Evolutionary conservation across 2,329 filamentous ascomycete genomes (phyloP), one percentile per base, ranked within the genome.

Genomic region (Rhynchosporium secalis): DNA sequence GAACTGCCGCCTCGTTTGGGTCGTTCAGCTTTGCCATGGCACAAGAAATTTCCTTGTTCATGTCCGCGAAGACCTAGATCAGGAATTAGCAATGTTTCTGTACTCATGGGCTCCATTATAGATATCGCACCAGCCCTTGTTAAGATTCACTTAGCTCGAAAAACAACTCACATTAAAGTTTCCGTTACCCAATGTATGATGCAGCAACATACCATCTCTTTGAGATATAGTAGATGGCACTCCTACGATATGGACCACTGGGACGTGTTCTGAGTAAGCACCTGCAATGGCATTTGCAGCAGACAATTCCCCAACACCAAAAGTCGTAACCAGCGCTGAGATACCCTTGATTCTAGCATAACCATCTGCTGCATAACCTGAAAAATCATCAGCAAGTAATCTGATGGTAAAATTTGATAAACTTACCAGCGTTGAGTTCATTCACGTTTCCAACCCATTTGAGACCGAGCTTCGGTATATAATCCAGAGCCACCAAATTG

Each of bases 311-410:
- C 86, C 89, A 4, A 92, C 88, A 58, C 89, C 90, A 66, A 92
- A 92, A 0, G 89, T 91, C 46, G 89, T 92, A 68, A 92, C 76
- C 54, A 92, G 76, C 36, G 88, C 88, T 4, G 83, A 82, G 40
- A 91, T 86, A 48, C 88, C 86, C 61, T 88, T 89, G 63, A 91
- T 82, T 66, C 89, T 83, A 61, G 88, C 88, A 73, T 92, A 92
- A 29, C 89, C 90, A 76, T 92, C 90, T n/a, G 90, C 88, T 33
- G 89, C 89, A 71, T 92, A 92, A 20, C 86, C 88, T 84, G 71
- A 31, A 62, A 2, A 43, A 26, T 36, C 9, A 33, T 62, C 28
- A 63, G 55, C 9, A 29, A 36, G 38, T 12, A 41, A 3, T 15
- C 10, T 20, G 40, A 31, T 10, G 40, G 33, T 15, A 38, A 20